Conservation (phyloP, 1,284 basidiomycete species). For the Bondarzewia mesenterica region DNA sequence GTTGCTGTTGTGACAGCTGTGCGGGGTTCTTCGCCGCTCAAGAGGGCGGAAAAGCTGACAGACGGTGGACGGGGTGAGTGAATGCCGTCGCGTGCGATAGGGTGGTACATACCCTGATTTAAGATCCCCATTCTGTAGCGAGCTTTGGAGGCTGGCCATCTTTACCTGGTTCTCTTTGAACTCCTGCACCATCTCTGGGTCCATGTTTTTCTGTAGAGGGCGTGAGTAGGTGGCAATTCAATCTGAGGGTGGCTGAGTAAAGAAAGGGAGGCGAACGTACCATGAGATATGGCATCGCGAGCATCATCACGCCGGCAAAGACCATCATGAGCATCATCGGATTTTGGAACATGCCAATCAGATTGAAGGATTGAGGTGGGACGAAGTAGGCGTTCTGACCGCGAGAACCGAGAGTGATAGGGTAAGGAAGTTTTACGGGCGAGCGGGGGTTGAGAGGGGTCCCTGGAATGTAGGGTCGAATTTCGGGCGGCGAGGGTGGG, state of each 20-base stretch:
- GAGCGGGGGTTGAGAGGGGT: slow-evolving; percentile 60
- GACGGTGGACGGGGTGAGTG: no score
- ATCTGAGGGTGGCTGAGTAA: no score
- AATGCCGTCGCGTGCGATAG: no score
- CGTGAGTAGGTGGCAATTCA: neutral
- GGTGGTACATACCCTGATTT: slow-evolving; percentile 42
- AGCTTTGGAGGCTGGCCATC: slow-evolving; percentile 49
- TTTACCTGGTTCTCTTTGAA: slow-evolving; percentile 62
- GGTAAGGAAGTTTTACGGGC: slow-evolving; percentile 54
- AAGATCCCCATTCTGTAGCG: slow-evolving; percentile 49
- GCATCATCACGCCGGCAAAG: slow-evolving; percentile 59
- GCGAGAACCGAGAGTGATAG: slow-evolving; percentile 47
- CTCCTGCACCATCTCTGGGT: slow-evolving; percentile 69
- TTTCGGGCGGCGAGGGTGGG: slow-evolving; percentile 38
- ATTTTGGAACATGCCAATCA: slow-evolving; percentile 73
- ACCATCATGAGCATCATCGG: slow-evolving; percentile 87
- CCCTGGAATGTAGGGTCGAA: slow-evolving; percentile 58
- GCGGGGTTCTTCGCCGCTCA: slow-evolving; percentile 7
- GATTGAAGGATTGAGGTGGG: slow-evolving; percentile 64
- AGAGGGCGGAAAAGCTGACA: slow-evolving; percentile 13
- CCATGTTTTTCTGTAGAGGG: slow-evolving; percentile 58
- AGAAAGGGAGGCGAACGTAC: slow-evolving; percentile 33
- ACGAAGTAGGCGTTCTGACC: slow-evolving; percentile 59
- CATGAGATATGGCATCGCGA: slow-evolving; percentile 77
- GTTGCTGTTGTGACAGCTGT: neutral